Base-by-base conservation (phyloP, 768 basidiomycete genomes). In the Floccularia luteovirens region DNA sequence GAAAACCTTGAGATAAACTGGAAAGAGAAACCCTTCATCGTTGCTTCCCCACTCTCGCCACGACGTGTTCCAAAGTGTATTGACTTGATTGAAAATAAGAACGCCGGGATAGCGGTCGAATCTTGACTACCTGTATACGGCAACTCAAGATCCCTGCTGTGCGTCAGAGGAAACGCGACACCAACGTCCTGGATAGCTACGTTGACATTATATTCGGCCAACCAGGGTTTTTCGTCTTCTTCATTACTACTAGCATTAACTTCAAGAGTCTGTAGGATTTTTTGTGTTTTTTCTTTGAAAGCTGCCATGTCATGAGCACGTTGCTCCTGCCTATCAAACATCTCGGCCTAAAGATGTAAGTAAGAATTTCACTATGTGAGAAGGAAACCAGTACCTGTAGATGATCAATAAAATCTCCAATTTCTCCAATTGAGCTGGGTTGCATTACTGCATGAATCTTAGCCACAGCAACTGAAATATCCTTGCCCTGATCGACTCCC, bases 391-490 rank as follows among this genome's bases (percentile, higher is more conserved):
- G 42, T 62, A 83, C 89, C 72, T 88, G 89, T 30, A 90, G 65
- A 49, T 90, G 72, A 53, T 94, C 90, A 28, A 90, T 59, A 46
- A 91, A 89, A 55, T 97, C 93, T 12, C 84, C 88, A 5, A 97
- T 65, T 54, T 94, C 88, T 16, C 84, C 83, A 37, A 97, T 82
- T 0, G 94, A 93, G 47, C 88, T 89, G 7, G 93, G 83, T 56
- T 92, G 91, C 84, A 96, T 82, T 24, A 94, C 86, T 1, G 93
- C 91, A 52, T 97, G 90, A 2, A 90, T 77, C 57, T 84, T 88
- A 5, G 74, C 77, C 17, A 93, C 60, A 1, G 64, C 58, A 22
- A 91, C 44, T 24, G 77, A 64, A 20, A 88, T 56, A 4, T 54
- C 53, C 36, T 69, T 55, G 23, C 49, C 64, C 16, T 47, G 49